phyloP scores from a whole-genome alignment of 1,284 basidiomycete species.

The Boletellus sp. region DNA sequence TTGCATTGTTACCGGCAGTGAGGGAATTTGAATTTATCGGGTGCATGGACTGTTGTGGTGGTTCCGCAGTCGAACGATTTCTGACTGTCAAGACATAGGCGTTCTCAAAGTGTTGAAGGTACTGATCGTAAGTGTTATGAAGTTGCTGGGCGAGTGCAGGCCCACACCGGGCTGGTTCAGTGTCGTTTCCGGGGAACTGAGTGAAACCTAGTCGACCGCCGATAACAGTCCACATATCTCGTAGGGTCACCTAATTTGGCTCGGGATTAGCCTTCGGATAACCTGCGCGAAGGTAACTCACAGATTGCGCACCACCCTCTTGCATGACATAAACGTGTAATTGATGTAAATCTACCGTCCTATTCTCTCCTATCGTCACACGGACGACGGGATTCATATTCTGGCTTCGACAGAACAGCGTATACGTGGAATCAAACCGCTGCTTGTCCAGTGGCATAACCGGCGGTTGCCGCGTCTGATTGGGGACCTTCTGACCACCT shows the following conservation, averaged over 20 bases:
- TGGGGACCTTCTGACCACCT: slow-evolving; percentile 23
- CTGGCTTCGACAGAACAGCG: slow-evolving; percentile 43
- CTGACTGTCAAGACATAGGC: slow-evolving; percentile 42
- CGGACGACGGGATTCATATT: slow-evolving; percentile 39
- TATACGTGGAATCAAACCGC: slow-evolving; percentile 49
- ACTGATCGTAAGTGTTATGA: slow-evolving; percentile 56
- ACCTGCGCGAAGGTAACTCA: slow-evolving; percentile 30
- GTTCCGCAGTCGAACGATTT: slow-evolving; percentile 14
- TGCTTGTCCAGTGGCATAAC: slow-evolving; percentile 44
- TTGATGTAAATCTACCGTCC: slow-evolving; percentile 52
- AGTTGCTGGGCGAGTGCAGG: slow-evolving; percentile 59
- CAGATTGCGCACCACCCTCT: slow-evolving; percentile 50
- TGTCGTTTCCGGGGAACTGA: slow-evolving; percentile 53
- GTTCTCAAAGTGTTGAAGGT: slow-evolving; percentile 54
- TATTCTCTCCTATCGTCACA: slow-evolving; percentile 46
- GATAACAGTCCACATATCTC: slow-evolving; percentile 62
- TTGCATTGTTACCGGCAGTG: slow-evolving; percentile 12
- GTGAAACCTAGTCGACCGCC: slow-evolving; percentile 62
- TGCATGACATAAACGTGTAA: slow-evolving; percentile 57
- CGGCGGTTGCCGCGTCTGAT: slow-evolving; percentile 15
- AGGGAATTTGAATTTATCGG: slow-evolving; percentile 15
- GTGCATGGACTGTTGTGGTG: slow-evolving; percentile 17
- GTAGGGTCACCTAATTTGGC: slow-evolving; percentile 46
- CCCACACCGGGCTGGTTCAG: slow-evolving; percentile 54
- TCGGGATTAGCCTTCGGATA: slow-evolving; percentile 3